Percentiles rank a stretch among this genome's conserved stretches.
Conservation (phyloP, 495 filamentous ascomycete genomes). For the Tetracladium marchalianum region DNA sequence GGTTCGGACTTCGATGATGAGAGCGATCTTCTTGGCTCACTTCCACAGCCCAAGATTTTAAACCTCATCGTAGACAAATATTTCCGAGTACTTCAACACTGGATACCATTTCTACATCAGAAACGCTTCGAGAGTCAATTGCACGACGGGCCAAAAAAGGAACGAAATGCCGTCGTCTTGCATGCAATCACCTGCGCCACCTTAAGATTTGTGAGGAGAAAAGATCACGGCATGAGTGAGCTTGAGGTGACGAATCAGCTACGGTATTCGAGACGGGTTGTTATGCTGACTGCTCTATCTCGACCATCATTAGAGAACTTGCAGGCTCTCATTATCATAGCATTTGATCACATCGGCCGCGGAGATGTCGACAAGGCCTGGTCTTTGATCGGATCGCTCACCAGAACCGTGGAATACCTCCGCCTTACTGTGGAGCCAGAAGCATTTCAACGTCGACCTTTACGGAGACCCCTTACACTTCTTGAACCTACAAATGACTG, state of each 20-base stretch:
- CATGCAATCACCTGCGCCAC: slow-evolving; percentile 24
- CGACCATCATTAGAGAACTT: slow-evolving; percentile 25
- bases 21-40: background rate
- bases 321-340: slow-evolving; percentile 27
- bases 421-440: slow-evolving; percentile 27
- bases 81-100: slow-evolving; percentile 24
- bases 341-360: slow-evolving; percentile 24
- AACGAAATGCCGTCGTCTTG: slow-evolving; percentile 18
- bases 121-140: slow-evolving; percentile 19
- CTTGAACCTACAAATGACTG: slow-evolving; percentile 20
- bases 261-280: slow-evolving; percentile 19
- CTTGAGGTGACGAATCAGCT: slow-evolving; percentile 18
- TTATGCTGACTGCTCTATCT: slow-evolving; percentile 25
- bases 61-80: slow-evolving; percentile 22
- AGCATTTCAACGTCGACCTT: slow-evolving; percentile 11
- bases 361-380: slow-evolving; percentile 22
- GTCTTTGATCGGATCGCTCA: slow-evolving; percentile 28
- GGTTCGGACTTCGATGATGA: background rate
- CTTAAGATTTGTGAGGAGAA: slow-evolving; percentile 14
- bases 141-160: slow-evolving; percentile 11
- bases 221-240: background rate
- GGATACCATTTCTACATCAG: slow-evolving; percentile 30
- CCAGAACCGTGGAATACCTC: slow-evolving; percentile 29
- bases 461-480: slow-evolving; percentile 18
- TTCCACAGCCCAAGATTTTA: slow-evolving; percentile 9